Evolutionary conservation across 176 grass and related monocot species (phyloP), one percentile per base, ranked within the genome.

Genomic region (Rhipidocladum racemiflorum): DNA sequence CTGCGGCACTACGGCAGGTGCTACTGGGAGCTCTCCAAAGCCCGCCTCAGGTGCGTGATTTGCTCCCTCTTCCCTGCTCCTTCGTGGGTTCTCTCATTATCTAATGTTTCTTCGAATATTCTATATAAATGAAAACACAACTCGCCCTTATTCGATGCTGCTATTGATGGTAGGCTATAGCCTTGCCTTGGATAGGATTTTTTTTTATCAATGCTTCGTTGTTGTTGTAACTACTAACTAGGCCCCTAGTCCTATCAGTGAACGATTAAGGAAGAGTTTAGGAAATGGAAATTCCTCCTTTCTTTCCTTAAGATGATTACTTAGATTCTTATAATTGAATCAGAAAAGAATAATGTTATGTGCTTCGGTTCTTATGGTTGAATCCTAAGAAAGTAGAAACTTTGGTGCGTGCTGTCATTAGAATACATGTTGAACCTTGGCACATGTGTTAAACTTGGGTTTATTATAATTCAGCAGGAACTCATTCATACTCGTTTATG

Each of bases 21-120:
- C 84, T 97, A 97, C 83, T 93, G 74, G 78, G 95, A 97, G 71
- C 92, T 97, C 68, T 97, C 95, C 68, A 94, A 97, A 81, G 95
- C 92, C 51, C 92, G 92, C 28, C 95, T 97, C 39, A 97, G 95
- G 95, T 97, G 46, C 32, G 35, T 49, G 34, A 38, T 74, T 84
- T 75, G 70, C 55, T 73, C 14, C 24, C 35, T 45, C 21, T 60
- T 56, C 28, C 32, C 27, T 81, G 46, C 28, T 5, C 30, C 51
- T 6, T 29, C 72, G 36, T 86, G 65, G 65, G 83, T 81, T 35
- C n/a, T n/a, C n/a, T n/a, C 75, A 9, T 51, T 81, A n/a, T n/a
- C 20, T 25, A 23, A 42, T 24, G 27, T 72, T 79, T 55, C 38
- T 42, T 63, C 12, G 16, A 80, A 17, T 21, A 18, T 49, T 10